Base-by-base conservation (phyloP, 148 eudicot genomes). In the Pouteria glomerata region DNA sequence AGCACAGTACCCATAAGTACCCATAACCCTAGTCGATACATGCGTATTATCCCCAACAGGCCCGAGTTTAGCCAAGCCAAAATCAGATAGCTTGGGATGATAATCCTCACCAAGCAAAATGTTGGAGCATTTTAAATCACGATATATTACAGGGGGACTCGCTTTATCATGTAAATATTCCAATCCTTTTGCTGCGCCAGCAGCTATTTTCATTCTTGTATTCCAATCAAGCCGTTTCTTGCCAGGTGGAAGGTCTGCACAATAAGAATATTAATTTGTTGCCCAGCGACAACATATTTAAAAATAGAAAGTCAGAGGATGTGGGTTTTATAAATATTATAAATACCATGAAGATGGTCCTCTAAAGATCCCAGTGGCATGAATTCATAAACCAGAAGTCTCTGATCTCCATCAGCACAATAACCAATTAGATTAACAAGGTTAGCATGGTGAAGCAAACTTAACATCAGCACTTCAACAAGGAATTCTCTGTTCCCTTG, bases 401-500 rank as follows among this genome's bases (percentile, higher is more conserved):
- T 77, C 60, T 86, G 89, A 57, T 86, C 89, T 76, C 87, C 87
- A 78, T 86, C 89, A 42, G 89, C 89, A 66, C 89, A 86, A 72
- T 86, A 86, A 47, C 89, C 89, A 62, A 81, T 83, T 45, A 86
- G 69, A 70, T 84, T 86, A 30, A 86, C 90, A 70, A 86, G 90
- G 47, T 84, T 78, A 30, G 82, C 53, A 67, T 86, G 87, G 61
- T 84, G 83, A 34, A 86, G 84, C 66, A 86, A 75, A 71, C 90
- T 84, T 68, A 86, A 60, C 84, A 86, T 80, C 63, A 86, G 81
- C 44, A 86, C 90, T 69, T 86, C 90, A 35, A 86, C 90, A 60
- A 86, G 85, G 64, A 86, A 86, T 73, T 86, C 90, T 48, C 88
- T 74, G 86, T 86, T 82, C 44, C 90, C 90, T 78, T 86, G 90